Conservation (phyloP, 2,329 filamentous ascomycete genomes). For the Trichocomaceae sp. region DNA sequence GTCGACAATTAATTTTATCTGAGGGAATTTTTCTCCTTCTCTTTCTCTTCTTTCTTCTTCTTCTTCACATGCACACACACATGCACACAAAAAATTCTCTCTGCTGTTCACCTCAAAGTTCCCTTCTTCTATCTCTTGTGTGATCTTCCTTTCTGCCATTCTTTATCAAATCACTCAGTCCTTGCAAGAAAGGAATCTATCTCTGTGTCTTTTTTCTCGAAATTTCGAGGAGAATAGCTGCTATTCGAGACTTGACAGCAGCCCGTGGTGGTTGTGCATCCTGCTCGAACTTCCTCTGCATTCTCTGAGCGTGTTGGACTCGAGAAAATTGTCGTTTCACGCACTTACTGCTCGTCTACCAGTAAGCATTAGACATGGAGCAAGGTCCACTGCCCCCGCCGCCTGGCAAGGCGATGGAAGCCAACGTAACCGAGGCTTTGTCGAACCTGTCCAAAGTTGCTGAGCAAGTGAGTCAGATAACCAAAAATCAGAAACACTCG, state of each 20-base stretch:
- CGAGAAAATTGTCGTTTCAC: background rate
- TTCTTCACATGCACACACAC: background rate
- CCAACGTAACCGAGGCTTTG: background rate
- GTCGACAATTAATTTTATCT: background rate
- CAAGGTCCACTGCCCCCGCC: too few species aligned
- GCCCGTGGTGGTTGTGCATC: background rate
- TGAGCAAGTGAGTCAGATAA: background rate
- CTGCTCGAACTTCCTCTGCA: background rate
- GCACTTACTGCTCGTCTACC: background rate
- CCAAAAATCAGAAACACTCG: background rate
- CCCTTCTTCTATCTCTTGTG: background rate
- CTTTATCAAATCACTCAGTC: background rate
- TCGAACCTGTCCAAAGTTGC: background rate
- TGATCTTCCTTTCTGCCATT: background rate
- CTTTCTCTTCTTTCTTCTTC: background rate
- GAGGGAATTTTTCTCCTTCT: background rate
- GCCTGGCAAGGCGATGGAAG: background rate
- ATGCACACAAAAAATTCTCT: background rate
- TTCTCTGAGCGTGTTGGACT: background rate
- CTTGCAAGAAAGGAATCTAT: background rate
- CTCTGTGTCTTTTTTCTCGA: background rate
- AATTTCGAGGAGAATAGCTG: background rate
- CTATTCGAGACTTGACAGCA: background rate
- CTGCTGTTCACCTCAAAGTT: background rate
- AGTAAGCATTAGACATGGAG: background rate